phyloP scores from a whole-genome alignment of 2,329 filamentous ascomycete species.

The Cladosporium sp. region DNA sequence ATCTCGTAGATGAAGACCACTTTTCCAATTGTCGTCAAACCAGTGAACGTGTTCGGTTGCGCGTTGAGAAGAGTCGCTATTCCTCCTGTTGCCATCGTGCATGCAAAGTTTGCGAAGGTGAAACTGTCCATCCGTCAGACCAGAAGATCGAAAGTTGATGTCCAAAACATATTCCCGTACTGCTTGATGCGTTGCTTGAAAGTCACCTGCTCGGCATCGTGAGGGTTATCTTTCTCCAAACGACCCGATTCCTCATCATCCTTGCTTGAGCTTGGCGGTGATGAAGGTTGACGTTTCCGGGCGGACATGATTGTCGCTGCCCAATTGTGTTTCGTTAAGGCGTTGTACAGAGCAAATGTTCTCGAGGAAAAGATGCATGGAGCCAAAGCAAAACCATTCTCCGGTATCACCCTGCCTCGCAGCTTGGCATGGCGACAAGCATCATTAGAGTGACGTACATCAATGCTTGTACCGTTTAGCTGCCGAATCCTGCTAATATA shows the following conservation, averaged over 20 bases:
- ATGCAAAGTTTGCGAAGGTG: conserved; percentile 47
- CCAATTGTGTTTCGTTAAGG: no score
- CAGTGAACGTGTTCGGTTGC: conserved; percentile 43
- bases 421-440: no score
- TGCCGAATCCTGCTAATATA: no score
- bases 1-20: conserved; percentile 50
- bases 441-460: no score
- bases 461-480: no score
- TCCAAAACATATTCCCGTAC: not conserved
- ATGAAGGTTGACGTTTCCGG: no score
- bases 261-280: no score
- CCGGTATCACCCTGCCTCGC: no score
- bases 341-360: no score
- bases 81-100: conserved; percentile 47
- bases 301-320: no score
- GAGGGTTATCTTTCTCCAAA: conserved; percentile 7
- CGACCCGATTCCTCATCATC: not conserved
- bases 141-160: not conserved
- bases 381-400: no score
- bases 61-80: conserved; percentile 42
- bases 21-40: conserved; percentile 49
- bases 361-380: no score
- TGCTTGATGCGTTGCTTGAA: conserved; percentile 14
- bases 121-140: conserved; percentile 28
- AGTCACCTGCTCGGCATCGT: conserved; percentile 6